phyloP scores from a whole-genome alignment of 192 early-diverging fungal species.

The Bifiguratus adelaidae region DNA sequence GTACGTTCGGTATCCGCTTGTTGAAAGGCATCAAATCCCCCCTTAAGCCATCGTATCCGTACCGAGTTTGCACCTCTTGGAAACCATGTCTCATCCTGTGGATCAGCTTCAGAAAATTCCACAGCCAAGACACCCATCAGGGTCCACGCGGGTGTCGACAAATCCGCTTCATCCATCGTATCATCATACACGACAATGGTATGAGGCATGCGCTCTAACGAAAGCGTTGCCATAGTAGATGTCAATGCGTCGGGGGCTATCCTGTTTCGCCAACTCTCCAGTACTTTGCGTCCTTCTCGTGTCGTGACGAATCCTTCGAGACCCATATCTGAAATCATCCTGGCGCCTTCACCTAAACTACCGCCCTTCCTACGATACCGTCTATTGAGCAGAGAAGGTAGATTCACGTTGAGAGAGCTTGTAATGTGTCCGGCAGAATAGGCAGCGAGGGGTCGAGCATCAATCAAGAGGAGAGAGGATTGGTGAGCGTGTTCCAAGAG shows the following conservation, averaged over 20 bases:
- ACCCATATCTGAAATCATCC: slow-evolving; percentile 35
- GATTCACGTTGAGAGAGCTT: slow-evolving; percentile 38
- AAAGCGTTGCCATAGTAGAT: too few relatives aligned
- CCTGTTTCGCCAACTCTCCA: neutral
- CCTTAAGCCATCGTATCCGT: slow-evolving; percentile 29
- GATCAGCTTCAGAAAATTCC: neutral
- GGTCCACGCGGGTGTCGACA: slow-evolving; percentile 35
- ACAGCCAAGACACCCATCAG: slow-evolving; percentile 31
- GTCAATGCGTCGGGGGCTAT: neutral
- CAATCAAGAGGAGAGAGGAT: slow-evolving; percentile 23
- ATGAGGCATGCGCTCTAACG: neutral
- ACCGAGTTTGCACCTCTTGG: neutral
- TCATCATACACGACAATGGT: slow-evolving; percentile 38
- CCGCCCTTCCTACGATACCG: slow-evolving; percentile 40
- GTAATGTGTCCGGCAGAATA: slow-evolving; percentile 28
- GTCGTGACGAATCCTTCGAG: slow-evolving; percentile 45
- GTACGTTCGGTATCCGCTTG: too few relatives aligned
- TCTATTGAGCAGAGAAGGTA: slow-evolving; percentile 41
- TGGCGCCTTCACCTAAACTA: too few relatives aligned
- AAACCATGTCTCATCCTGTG: neutral
- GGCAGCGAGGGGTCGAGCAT: slow-evolving; percentile 29
- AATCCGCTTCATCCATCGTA: slow-evolving; percentile 24
- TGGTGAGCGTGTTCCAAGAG: too few relatives aligned
- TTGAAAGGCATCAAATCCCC: slow-evolving; percentile 36
- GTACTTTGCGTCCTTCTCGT: slow-evolving; percentile 27